Percentiles rank a stretch among this genome's conserved stretches.
Conservation (phyloP, 2,329 filamentous ascomycete species). For the Bipolaris cookei region DNA sequence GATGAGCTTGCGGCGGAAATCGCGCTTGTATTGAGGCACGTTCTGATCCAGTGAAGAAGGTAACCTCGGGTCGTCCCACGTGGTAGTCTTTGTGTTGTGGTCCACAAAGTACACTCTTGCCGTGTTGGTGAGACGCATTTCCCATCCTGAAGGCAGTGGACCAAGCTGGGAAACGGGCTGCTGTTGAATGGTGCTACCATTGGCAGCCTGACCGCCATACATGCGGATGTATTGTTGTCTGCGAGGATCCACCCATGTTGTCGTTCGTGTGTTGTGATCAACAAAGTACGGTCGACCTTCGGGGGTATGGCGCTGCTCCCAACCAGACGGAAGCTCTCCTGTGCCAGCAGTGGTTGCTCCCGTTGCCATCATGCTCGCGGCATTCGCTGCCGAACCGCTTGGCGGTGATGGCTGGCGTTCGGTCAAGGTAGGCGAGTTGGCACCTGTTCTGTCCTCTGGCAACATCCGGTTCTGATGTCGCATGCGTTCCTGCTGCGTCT, state of each 20-base stretch:
- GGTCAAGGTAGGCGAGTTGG: slow-evolving; percentile 82
- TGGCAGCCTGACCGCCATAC: slow-evolving; percentile 84
- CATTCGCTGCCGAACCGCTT: slow-evolving; percentile 56
- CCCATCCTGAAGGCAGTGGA: slow-evolving; percentile 95
- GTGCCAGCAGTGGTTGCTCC: slow-evolving; percentile 93
- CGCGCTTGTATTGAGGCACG: slow-evolving; percentile 98
- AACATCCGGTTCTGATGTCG: slow-evolving; percentile 95
- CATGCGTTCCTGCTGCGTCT: slow-evolving; percentile 89
- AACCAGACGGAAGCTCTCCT: slow-evolving; percentile 91
- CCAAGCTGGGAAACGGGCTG: slow-evolving; percentile 97
- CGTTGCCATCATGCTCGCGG: slow-evolving; percentile 88
- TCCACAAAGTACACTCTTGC: slow-evolving; percentile 98
- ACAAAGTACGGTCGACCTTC: slow-evolving; percentile 97
- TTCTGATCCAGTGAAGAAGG: slow-evolving; percentile 97
- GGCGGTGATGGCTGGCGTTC: slow-evolving; percentile 56
- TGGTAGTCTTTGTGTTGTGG: slow-evolving; percentile 99
- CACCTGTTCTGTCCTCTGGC: slow-evolving; percentile 91
- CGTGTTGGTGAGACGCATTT: slow-evolving; percentile 99
- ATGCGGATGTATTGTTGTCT: slow-evolving; percentile 98
- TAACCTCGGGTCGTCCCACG: slow-evolving; percentile 95
- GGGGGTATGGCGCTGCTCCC: slow-evolving; percentile 95
- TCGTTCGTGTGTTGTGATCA: slow-evolving; percentile 97
- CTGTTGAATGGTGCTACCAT: slow-evolving; percentile 86
- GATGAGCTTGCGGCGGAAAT: slow-evolving; percentile 96
- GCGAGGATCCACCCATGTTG: slow-evolving; percentile 96